Base-by-base conservation (phyloP, 768 basidiomycete genomes). In the Leccinum imitatum region DNA sequence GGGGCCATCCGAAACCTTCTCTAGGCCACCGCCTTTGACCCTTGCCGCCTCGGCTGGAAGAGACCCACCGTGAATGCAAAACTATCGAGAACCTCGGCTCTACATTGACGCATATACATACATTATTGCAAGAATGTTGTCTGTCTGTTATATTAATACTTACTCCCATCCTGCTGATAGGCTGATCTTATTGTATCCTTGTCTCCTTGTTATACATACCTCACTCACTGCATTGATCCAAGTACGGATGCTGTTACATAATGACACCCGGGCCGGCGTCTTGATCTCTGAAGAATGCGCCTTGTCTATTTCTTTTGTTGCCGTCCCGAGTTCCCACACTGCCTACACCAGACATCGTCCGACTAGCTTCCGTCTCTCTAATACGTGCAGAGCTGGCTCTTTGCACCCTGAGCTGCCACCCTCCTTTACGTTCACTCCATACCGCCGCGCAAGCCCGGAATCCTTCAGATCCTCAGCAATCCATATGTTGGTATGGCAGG, bases 1-100 rank as follows among this genome's bases (percentile, higher is more conserved):
- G 41, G 65, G 65, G 53, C 66, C 63, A 53, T 76, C 69, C 54
- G 71, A 72, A 30, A 78, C 73, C 14, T 78, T 78, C 54, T 78
- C 77, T 33, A 74, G 77, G 11, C 77, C 77, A 5, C 77, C 77
- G 11, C 69, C 73, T 15, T 57, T 57, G 55, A 64, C 54, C 23
- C 15, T 21, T 44, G n/a, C 30, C 27, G 15, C 55, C 41, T 31
- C 54, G 44, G 33, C 44, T 56, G 61, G 55, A 60, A 53, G 58
- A 51, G 58, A 61, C 33, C 50, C 54, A 53, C 50, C 30, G 10
- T 71, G 59, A 71, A 50, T 54, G 39, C 39, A 39, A 37, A 30
- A 17, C 31, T 46, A 48, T 33, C 17, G n/a, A 54, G 55, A 53
- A 47, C 35, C 48, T 53, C 9, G 11, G 5, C 51, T 37, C 30